Evolutionary conservation across 108 stramenopile species (phyloP).

Genomic region (Aurantiochytrium sp.): DNA sequence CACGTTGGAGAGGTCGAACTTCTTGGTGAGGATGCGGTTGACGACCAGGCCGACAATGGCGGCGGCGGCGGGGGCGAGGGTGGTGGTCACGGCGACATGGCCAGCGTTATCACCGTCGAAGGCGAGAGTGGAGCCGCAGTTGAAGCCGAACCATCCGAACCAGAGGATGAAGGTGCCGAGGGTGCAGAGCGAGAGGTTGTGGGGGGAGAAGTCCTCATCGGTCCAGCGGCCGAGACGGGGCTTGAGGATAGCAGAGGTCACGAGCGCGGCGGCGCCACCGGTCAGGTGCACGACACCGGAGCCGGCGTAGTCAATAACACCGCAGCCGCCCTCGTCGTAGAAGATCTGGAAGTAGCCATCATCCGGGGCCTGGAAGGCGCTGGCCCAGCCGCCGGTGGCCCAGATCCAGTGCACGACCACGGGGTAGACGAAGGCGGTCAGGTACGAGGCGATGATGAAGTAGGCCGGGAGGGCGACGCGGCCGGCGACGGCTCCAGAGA

Average conservation of each 20-base stretch:
- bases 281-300: slow-evolving; percentile 82
- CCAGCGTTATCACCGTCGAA: slow-evolving; percentile 43
- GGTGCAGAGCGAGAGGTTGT: slow-evolving; percentile 73
- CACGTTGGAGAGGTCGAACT: not conserved
- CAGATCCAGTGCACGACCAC: slow-evolving; percentile 52
- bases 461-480: slow-evolving; percentile 67
- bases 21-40: not conserved
- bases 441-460: slow-evolving; percentile 51
- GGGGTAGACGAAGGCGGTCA: slow-evolving; percentile 67
- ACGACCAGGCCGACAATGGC: slow-evolving; percentile 21
- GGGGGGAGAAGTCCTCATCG: slow-evolving; percentile 54
- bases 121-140: slow-evolving; percentile 71
- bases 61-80: slow-evolving; percentile 71
- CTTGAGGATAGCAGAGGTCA: slow-evolving; percentile 72
- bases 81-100: slow-evolving; percentile 65
- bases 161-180: slow-evolving; percentile 81
- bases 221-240: slow-evolving; percentile 77
- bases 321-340: slow-evolving; percentile 61
- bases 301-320: slow-evolving; percentile 83
- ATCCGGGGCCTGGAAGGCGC: not conserved
- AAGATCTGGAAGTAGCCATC: not conserved
- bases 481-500: slow-evolving; percentile 83
- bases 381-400: slow-evolving; percentile 42
- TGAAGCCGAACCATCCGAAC: slow-evolving; percentile 95
- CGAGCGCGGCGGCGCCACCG: slow-evolving; percentile 75